Conservation (phyloP, 345 rosid species). For the Eucalyptus dawsonii region DNA sequence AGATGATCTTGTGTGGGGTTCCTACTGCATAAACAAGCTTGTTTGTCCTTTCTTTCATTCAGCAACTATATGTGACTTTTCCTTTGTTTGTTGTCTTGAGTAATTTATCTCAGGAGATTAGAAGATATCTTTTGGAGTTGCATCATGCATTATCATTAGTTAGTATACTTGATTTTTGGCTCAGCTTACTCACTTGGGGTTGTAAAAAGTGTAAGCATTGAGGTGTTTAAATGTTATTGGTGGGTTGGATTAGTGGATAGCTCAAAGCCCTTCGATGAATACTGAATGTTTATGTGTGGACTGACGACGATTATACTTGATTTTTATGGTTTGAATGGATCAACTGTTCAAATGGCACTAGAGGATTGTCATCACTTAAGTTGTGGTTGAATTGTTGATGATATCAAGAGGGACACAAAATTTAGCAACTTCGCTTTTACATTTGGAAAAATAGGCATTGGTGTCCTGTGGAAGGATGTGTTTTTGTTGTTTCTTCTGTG, state of each 20-base stretch:
- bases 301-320: not conserved
- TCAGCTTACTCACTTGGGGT: not conserved
- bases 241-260: not conserved
- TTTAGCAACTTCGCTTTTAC: not conserved
- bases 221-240: not conserved
- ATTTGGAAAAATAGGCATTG: not conserved
- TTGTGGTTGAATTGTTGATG: not conserved
- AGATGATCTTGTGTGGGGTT: not conserved
- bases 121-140: not conserved
- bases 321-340: not conserved
- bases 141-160: not conserved
- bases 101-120: not conserved
- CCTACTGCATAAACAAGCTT: not conserved
- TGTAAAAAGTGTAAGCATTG: not conserved
- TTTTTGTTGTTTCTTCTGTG: not conserved
- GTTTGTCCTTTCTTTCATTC: not conserved
- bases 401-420: not conserved
- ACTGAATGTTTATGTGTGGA: not conserved
- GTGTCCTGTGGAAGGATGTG: not conserved
- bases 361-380: not conserved
- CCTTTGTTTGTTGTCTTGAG: not conserved
- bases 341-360: not conserved
- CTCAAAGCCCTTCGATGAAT: not conserved
- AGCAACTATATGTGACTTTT: not conserved
- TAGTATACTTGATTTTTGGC: not conserved